Base-by-base conservation (phyloP, 768 basidiomycete species). In the Pulveroboletus ravenelii region DNA sequence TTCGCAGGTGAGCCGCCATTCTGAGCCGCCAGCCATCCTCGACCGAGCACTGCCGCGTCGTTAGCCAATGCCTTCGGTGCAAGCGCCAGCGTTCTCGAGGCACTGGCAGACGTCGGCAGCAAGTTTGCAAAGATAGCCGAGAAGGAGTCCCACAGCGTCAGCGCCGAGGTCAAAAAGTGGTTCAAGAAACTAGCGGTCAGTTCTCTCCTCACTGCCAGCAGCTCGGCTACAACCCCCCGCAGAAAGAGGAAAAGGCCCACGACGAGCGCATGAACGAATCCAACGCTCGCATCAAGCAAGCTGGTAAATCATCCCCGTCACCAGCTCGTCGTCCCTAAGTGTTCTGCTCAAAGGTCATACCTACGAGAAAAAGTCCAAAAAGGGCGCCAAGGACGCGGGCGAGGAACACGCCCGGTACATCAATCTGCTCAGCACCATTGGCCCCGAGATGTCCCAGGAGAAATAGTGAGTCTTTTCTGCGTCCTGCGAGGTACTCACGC, bases 351-450 rank as follows among this genome's bases (percentile, higher is more conserved):
- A 56, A 88, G 89, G 87, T 51, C 82, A 82, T 61, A 54, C 65
- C 13, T 90, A 87, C 45, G 88, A 91, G 72, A 87, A 87, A 74
- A 90, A 87, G 62, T 77, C 82, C 27, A 89, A 87, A 75, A 86
- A 82, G 69, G 85, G 78, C 41, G 66, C 80, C 10, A 73, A 73
- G 17, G 86, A 90, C 57, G 81, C 76, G 6, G 70, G 71, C 8
- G 88, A 89, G 29, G 89, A 90, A 58, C 89, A 90, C 62, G 78
- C 81, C 42, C 80, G 84, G 15, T 91, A 90, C 63, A 81, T 91
- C 52, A 81, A 81, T 59, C 71, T 89, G 1, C 81, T 90, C 51
- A 85, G 78, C 58, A 72, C 77, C 18, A 64, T 90, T 13, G 87
- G 87, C 1, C 85, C 87, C 9, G 88, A 89, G 61, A 84, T 90